Conservation (phyloP, 2,329 filamentous ascomycete species). For the Diaporthe helianthi region DNA sequence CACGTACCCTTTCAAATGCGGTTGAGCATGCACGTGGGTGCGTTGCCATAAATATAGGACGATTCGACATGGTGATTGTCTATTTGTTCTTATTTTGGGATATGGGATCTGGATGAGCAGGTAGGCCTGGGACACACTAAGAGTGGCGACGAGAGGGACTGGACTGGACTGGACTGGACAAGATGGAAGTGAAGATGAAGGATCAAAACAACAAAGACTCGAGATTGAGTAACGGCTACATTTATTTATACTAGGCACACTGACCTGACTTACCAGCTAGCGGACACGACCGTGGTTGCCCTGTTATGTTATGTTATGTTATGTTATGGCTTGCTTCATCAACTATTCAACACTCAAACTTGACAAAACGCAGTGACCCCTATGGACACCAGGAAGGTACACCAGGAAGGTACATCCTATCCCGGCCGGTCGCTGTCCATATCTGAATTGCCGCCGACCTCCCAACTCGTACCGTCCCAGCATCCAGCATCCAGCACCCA, state of each 20-base stretch:
- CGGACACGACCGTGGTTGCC: slow-evolving; percentile 20
- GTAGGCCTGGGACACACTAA: neutral
- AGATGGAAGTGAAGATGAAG: too few relatives aligned
- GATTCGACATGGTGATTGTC: slow-evolving; percentile 68
- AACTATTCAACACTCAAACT: neutral
- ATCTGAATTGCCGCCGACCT: slow-evolving; percentile 23
- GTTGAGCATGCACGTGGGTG: slow-evolving; percentile 96
- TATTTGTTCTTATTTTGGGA: neutral
- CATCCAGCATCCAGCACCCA: neutral
- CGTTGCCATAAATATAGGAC: slow-evolving; percentile 89
- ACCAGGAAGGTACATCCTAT: neutral
- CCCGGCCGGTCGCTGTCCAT: slow-evolving; percentile 11
- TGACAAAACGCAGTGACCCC: neutral
- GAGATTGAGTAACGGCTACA: slow-evolving; percentile 21
- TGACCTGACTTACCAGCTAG: slow-evolving; percentile 8
- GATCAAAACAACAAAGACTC: slow-evolving; percentile 5
- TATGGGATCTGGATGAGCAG: neutral
- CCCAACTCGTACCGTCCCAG: slow-evolving; percentile 1
- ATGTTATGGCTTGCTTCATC: slow-evolving; percentile 17
- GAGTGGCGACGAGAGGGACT: neutral
- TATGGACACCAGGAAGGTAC: neutral
- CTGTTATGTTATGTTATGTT: slow-evolving; percentile 21
- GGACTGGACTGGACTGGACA: too few relatives aligned
- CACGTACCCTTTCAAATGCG: slow-evolving; percentile 88
- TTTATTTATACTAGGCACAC: slow-evolving; percentile 33